These are phyloP conservation scores for Globisporangium solare DNA, from an alignment of 352 stramenopile genomes.

Conservation along the genomic window DNA sequence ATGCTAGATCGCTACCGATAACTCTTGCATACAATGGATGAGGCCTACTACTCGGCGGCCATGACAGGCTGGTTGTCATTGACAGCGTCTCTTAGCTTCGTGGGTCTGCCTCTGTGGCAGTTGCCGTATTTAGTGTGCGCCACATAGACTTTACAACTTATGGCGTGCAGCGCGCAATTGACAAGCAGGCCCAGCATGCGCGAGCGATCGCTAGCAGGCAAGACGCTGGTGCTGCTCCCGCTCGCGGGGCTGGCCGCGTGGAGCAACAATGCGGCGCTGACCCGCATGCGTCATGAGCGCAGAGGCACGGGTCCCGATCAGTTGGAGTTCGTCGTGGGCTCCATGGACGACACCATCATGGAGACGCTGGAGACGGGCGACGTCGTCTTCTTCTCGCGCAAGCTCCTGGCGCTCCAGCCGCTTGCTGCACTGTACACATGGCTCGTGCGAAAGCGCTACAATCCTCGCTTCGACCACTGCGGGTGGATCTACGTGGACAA, in stretches of 20 bases:
- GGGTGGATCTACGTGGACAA: conserved; percentile 80
- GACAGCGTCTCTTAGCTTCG: no score
- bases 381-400: conserved; percentile 72
- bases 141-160: not conserved
- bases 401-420: conserved; percentile 68
- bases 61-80: no score
- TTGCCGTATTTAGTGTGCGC: not conserved
- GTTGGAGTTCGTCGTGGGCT: conserved; percentile 68
- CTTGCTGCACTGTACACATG: conserved; percentile 66
- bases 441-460: conserved; percentile 40
- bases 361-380: conserved; percentile 84
- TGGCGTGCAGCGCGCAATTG: not conserved
- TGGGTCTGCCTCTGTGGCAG: no score
- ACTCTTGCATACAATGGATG: not conserved
- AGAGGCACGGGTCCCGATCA: conserved; percentile 24
- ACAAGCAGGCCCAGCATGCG: conserved; percentile 1
- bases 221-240: conserved; percentile 53
- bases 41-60: conserved; percentile 12
- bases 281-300: conserved; percentile 40
- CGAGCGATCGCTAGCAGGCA: conserved; percentile 27
- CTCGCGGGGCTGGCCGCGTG: conserved; percentile 50
- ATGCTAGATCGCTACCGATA: conserved; percentile 13
- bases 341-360: conserved; percentile 85
- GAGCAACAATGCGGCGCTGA: conserved; percentile 62
- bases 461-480: conserved; percentile 77